Conservation (phyloP, 257 asterid species). For the Ilex asprella region DNA sequence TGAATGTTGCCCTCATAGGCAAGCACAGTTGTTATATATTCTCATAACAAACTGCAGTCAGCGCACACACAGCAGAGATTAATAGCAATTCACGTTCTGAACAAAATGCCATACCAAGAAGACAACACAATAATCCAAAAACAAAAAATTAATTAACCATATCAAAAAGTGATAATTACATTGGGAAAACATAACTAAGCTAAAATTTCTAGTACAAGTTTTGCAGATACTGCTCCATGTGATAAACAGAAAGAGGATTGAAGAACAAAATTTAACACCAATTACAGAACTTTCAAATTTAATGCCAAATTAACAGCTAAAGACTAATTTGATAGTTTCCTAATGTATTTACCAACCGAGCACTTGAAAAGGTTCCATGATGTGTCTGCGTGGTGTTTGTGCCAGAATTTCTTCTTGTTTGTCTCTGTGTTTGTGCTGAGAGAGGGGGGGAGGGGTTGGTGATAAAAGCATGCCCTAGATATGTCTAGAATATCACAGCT, state of each 20-base stretch:
- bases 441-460: too few relatives aligned
- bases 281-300: not conserved
- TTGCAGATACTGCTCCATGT: not conserved
- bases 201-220: too few relatives aligned
- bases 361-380: too few relatives aligned
- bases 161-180: not conserved
- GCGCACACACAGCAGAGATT: constrained; percentile 8
- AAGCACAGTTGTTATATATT: constrained; percentile 13
- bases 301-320: too few relatives aligned
- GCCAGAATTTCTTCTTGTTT: too few relatives aligned
- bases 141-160: not conserved
- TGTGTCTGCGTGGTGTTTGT: too few relatives aligned
- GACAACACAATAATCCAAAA: not conserved
- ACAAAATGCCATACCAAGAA: constrained; percentile 1
- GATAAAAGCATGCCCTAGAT: too few relatives aligned
- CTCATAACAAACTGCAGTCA: constrained; percentile 37
- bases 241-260: not conserved
- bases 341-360: too few relatives aligned
- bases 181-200: too few relatives aligned
- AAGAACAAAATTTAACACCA: not conserved
- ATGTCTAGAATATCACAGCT: too few relatives aligned
- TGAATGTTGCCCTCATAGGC: constrained; percentile 53
- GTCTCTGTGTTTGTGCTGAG: too few relatives aligned
- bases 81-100: constrained; percentile 7
- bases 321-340: too few relatives aligned